Evolutionary conservation across 1,139 yeast species (phyloP).

Genomic region (Debaryomyces subglobosus): DNA sequence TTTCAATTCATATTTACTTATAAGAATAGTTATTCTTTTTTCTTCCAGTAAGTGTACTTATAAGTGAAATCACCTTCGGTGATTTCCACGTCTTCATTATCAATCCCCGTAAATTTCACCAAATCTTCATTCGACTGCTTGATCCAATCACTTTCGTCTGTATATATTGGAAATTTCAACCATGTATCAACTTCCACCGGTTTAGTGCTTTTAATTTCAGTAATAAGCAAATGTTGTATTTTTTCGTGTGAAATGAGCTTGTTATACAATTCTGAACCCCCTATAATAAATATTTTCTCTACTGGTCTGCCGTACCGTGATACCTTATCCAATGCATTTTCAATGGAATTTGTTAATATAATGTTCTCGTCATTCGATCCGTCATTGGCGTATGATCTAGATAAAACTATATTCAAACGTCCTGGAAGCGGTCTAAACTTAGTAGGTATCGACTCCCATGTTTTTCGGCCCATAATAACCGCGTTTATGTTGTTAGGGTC

Average conservation of each 20-base stretch:
- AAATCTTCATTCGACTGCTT: constrained; percentile 40
- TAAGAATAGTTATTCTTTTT: constrained; percentile 13
- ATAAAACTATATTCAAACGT: constrained; percentile 75
- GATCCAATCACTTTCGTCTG: constrained; percentile 34
- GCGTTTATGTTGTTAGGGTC: constrained; percentile 54
- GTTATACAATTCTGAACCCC: constrained; percentile 88
- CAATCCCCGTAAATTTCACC: constrained; percentile 40
- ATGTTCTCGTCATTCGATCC: constrained; percentile 29
- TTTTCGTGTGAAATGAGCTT: constrained; percentile 47
- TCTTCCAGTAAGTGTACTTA: constrained; percentile 54
- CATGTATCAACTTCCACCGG: constrained; percentile 69
- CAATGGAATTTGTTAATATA: constrained; percentile 49
- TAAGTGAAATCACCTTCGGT: constrained; percentile 53
- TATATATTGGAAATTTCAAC: constrained; percentile 39
- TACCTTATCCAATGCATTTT: constrained; percentile 38
- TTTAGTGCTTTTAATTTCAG: constrained; percentile 56
- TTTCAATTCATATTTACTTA: not conserved
- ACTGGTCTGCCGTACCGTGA: constrained; percentile 21
- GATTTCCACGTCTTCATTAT: constrained; percentile 38
- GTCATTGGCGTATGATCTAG: constrained; percentile 40
- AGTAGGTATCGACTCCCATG: constrained; percentile 92
- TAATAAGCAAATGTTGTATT: constrained; percentile 67
- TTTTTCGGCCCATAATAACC: constrained; percentile 94
- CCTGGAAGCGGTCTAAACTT: constrained; percentile 82
- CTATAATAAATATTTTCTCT: constrained; percentile 77